Percentiles rank a stretch among this genome's conserved stretches.
Evolutionary conservation across 116 monocot genomes (phyloP).

Genomic region (Trichopus zeylanicus): DNA sequence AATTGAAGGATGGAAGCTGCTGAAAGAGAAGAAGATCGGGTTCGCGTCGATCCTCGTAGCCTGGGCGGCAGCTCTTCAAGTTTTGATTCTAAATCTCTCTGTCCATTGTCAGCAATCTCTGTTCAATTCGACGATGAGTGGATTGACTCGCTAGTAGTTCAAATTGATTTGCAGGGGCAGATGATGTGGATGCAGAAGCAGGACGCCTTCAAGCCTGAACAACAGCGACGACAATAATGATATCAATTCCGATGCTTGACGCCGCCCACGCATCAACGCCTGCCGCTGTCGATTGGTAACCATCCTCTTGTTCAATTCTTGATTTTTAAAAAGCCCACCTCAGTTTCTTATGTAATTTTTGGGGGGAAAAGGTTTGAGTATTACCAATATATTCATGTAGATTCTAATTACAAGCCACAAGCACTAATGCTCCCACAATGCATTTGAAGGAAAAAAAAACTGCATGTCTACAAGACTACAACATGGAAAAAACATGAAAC

Average conservation of each 20-base stretch:
- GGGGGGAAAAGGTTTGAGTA: no score
- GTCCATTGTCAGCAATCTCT: no score
- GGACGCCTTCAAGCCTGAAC: conserved; percentile 60
- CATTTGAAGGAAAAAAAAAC: no score
- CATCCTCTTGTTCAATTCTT: not conserved
- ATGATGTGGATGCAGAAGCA: conserved; percentile 98
- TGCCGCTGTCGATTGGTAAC: no score
- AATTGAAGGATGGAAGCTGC: conserved; percentile 28
- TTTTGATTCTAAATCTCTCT: conserved; percentile 4
- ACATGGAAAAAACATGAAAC: no score
- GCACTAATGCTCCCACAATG: no score
- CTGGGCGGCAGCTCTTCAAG: conserved; percentile 81
- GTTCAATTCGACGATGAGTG: not conserved
- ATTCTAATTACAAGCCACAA: no score
- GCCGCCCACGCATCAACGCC: not conserved
- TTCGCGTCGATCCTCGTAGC: conserved; percentile 66
- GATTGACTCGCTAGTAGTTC: not conserved
- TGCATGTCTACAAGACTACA: no score
- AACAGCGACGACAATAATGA: conserved; percentile 6
- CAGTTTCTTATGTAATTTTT: no score
- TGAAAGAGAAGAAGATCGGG: conserved; percentile 83
- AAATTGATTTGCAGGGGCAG: conserved; percentile 42
- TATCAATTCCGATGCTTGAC: not conserved
- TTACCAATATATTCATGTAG: no score
- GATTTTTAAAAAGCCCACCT: no score